phyloP scores from a whole-genome alignment of 2,329 filamentous ascomycete species.

The Fusarium sacchari region DNA sequence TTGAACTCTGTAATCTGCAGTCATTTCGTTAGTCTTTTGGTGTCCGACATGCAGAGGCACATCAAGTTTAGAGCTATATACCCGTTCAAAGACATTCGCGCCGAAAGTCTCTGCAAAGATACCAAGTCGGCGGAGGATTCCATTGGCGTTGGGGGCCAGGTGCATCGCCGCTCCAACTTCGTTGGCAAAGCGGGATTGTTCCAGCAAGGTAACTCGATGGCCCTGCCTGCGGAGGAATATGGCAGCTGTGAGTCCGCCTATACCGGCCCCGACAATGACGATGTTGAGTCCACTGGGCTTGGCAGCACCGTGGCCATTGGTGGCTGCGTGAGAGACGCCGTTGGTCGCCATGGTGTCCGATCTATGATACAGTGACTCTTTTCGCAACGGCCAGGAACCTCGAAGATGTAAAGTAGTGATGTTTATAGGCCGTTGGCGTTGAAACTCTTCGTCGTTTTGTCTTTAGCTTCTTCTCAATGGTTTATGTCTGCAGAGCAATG shows the following conservation, averaged over 20 bases:
- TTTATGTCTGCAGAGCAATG: no score
- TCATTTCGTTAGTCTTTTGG: fast-evolving
- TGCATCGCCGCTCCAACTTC: constrained; percentile 71
- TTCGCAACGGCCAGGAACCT: fast-evolving
- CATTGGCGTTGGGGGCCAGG: constrained; percentile 69
- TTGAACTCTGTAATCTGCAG: constrained; percentile 48
- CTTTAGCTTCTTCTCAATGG: not conserved
- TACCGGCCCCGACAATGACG: constrained; percentile 48
- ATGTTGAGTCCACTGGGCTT: constrained; percentile 3
- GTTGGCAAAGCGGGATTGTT: constrained; percentile 56
- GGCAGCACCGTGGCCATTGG: not conserved
- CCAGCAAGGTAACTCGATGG: constrained; percentile 50
- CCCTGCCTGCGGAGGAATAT: constrained; percentile 61
- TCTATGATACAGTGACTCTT: no score
- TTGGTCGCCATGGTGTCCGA: not conserved
- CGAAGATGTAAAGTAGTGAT: no score
- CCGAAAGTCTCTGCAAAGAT: constrained; percentile 52
- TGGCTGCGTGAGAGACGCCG: fast-evolving
- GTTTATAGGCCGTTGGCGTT: no score
- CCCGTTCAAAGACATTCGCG: constrained; percentile 44
- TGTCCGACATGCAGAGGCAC: fast-evolving
- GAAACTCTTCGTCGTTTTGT: no score
- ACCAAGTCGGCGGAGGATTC: constrained; percentile 58
- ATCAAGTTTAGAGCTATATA: not conserved
- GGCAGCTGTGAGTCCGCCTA: constrained; percentile 59